phyloP scores from a whole-genome alignment of 2,329 filamentous ascomycete species.

The Emydomyces testavorans region DNA sequence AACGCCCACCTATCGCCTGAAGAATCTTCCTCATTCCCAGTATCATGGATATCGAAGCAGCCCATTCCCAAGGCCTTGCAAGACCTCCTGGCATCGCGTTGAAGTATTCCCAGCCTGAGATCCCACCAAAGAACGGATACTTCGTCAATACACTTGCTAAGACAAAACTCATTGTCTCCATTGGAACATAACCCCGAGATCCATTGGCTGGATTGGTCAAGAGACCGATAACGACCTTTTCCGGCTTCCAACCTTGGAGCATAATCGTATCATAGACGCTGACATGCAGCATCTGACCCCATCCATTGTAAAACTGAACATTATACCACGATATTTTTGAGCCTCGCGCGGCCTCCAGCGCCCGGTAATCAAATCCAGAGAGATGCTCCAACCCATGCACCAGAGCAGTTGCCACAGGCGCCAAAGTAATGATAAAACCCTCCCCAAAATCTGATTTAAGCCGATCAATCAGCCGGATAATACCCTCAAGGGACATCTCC shows the following conservation, averaged over 20 bases:
- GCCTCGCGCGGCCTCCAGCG: slow-evolving; percentile 57
- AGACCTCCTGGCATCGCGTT: slow-evolving; percentile 59
- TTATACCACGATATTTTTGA: slow-evolving; percentile 73
- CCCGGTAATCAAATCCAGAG: slow-evolving; percentile 69
- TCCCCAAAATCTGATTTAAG: slow-evolving; percentile 43
- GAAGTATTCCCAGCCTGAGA: slow-evolving; percentile 96
- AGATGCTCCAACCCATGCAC: slow-evolving; percentile 49
- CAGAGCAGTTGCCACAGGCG: slow-evolving; percentile 68
- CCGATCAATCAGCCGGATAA: slow-evolving; percentile 56
- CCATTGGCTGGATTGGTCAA: slow-evolving; percentile 71
- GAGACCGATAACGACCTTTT: slow-evolving; percentile 67
- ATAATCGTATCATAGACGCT: slow-evolving; percentile 35
- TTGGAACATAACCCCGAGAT: slow-evolving; percentile 49
- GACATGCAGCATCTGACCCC: slow-evolving; percentile 53
- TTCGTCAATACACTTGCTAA: slow-evolving; percentile 46
- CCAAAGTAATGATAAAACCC: slow-evolving; percentile 64
- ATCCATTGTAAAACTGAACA: slow-evolving; percentile 85
- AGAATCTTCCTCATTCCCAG: slow-evolving; percentile 30
- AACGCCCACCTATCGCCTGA: no score
- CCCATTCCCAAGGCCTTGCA: slow-evolving; percentile 65
- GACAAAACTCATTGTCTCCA: slow-evolving; percentile 46
- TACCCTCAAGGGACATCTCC: slow-evolving; percentile 53
- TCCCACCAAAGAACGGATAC: slow-evolving; percentile 65
- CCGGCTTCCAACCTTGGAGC: slow-evolving; percentile 54
- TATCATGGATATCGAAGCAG: slow-evolving; percentile 50